These are phyloP conservation scores for Diutina pseudorugosa DNA, from an alignment of 1,139 yeast genomes.

Conservation along the genomic window DNA sequence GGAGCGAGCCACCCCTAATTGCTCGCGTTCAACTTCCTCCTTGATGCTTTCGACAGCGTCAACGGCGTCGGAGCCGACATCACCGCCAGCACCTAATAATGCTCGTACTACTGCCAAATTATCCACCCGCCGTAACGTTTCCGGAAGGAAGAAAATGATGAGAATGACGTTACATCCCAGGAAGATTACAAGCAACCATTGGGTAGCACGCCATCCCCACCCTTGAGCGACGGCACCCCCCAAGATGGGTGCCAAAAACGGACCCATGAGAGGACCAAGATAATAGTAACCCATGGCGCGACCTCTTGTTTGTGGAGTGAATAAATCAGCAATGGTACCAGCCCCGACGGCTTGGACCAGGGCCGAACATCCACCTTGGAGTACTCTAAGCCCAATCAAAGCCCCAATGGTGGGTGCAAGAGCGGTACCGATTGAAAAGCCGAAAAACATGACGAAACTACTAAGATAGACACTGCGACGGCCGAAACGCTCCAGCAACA, in stretches of 20 bases:
- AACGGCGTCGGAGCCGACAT: neutral
- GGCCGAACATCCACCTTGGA: constrained; percentile 75
- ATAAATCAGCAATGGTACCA: constrained; percentile 73
- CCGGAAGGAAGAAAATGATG: constrained; percentile 55
- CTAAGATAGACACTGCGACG: constrained; percentile 61
- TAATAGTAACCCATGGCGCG: constrained; percentile 72
- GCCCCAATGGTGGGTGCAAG: constrained; percentile 48
- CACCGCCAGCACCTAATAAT: constrained; percentile 4
- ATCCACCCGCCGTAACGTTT: constrained; percentile 53
- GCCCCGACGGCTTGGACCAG: constrained; percentile 88
- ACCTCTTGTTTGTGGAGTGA: constrained; percentile 58
- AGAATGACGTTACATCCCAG: constrained; percentile 42
- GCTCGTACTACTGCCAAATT: constrained; percentile 22
- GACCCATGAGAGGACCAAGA: constrained; percentile 74
- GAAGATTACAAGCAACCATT: constrained; percentile 68
- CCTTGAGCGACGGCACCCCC: constrained; percentile 65
- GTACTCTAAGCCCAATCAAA: constrained; percentile 48
- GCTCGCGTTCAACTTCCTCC: neutral
- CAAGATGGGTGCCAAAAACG: constrained; percentile 66
- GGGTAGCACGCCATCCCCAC: constrained; percentile 87
- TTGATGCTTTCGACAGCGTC: neutral
- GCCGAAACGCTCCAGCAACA: constrained; percentile 64
- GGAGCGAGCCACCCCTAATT: neutral
- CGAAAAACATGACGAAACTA: constrained; percentile 51
- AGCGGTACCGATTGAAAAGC: constrained; percentile 64